These are phyloP conservation scores for Starmerella cellae DNA, from an alignment of 805 yeast genomes.

Conservation along the genomic window DNA sequence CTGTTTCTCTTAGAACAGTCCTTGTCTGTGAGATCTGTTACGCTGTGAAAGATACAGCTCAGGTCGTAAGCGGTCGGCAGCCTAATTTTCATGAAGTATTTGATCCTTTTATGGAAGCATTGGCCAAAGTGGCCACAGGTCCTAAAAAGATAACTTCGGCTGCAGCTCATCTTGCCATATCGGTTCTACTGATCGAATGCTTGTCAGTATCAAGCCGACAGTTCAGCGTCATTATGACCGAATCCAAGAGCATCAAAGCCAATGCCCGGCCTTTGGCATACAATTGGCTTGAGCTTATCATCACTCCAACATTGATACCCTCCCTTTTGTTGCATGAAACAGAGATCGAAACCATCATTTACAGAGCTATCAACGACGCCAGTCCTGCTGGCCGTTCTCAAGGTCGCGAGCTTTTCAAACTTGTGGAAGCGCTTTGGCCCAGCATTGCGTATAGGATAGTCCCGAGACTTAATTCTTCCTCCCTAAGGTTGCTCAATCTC, in stretches of 20 bases:
- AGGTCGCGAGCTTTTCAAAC: conserved; percentile 66
- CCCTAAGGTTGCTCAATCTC: conserved; percentile 5
- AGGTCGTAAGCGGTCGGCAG: conserved; percentile 17
- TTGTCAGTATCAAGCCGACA: conserved; percentile 5
- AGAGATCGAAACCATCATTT: conserved; percentile 37
- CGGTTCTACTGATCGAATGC: conserved; percentile 41
- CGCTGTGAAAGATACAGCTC: conserved; percentile 47
- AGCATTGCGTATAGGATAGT: conserved; percentile 34
- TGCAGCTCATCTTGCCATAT: conserved; percentile 29
- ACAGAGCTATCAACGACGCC: conserved; percentile 61
- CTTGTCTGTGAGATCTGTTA: conserved; percentile 65
- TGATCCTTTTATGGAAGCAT: conserved; percentile 37
- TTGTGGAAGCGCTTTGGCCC: conserved; percentile 43
- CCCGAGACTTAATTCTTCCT: conserved; percentile 16
- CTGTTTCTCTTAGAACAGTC: conserved; percentile 70
- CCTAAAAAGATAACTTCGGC: conserved; percentile 55
- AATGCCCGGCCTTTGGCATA: conserved; percentile 60
- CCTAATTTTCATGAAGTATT: conserved; percentile 24
- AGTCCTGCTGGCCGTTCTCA: conserved; percentile 66
- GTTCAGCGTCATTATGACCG: conserved; percentile 22
- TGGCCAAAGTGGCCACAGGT: conserved; percentile 43
- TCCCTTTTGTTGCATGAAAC: background rate
- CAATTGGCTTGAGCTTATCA: conserved; percentile 51
- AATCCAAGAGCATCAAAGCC: conserved; percentile 55
- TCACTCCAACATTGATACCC: conserved; percentile 21